These are phyloP conservation scores for Lavandula angustifolia DNA, from an alignment of 257 asterid species.

Conservation along the genomic window DNA sequence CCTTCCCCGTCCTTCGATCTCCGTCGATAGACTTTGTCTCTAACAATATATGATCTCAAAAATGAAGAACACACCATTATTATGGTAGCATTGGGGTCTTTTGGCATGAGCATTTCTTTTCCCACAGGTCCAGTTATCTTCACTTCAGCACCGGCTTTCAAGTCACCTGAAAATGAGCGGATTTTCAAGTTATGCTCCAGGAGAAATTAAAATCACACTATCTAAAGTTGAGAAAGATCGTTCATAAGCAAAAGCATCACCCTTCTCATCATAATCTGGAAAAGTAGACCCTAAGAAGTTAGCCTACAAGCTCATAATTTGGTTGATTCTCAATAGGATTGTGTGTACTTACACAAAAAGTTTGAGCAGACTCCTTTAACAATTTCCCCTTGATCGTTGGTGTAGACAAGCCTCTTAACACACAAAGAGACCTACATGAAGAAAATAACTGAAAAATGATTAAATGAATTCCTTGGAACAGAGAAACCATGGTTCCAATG, in stretches of 20 bases:
- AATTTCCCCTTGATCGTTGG: slow-evolving; percentile 73
- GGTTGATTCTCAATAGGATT: background rate
- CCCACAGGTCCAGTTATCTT: slow-evolving; percentile 95
- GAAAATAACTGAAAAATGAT: slow-evolving; percentile 5
- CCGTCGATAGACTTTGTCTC: no score
- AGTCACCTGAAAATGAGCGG: slow-evolving; percentile 59
- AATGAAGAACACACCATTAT: slow-evolving; percentile 57
- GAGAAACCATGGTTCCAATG: background rate
- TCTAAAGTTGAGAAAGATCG: background rate
- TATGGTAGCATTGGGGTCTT: slow-evolving; percentile 84
- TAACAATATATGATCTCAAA: background rate
- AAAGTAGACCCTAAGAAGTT: background rate
- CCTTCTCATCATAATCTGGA: background rate
- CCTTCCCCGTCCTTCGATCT: no score
- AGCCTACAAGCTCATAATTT: background rate
- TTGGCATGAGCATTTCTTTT: slow-evolving; percentile 98
- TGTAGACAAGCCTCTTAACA: slow-evolving; percentile 86
- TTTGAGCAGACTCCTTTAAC: slow-evolving; percentile 98
- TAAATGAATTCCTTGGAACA: background rate
- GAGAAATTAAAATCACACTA: background rate
- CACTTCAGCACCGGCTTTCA: slow-evolving; percentile 84
- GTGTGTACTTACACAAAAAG: slow-evolving; percentile 73
- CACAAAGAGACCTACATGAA: slow-evolving; percentile 79
- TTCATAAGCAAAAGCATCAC: background rate
- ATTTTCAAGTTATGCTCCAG: background rate